These are phyloP conservation scores for Paralagenidium karlingii DNA, from an alignment of 352 stramenopile genomes.

Conservation along the genomic window DNA sequence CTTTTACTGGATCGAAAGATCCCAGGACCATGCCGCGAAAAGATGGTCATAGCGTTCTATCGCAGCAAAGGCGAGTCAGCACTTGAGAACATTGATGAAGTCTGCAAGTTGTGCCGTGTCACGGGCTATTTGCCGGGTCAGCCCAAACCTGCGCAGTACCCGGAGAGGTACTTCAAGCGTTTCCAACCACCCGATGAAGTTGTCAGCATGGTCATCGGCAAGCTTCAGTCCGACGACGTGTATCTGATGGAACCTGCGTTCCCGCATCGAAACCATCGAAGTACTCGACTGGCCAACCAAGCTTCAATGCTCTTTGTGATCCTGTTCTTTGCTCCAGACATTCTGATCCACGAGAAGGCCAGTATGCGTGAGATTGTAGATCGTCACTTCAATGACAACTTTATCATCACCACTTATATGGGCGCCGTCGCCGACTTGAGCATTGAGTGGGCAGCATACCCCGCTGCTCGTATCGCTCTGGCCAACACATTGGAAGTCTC, in stretches of 20 bases:
- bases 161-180: slow-evolving; percentile 79
- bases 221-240: slow-evolving; percentile 90
- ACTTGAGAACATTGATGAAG: slow-evolving; percentile 85
- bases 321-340: slow-evolving; percentile 88
- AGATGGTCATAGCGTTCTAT: slow-evolving; percentile 86
- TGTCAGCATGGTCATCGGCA: slow-evolving; percentile 88
- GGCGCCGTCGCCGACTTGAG: slow-evolving; percentile 87
- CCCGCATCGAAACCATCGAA: slow-evolving; percentile 87
- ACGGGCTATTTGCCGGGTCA: slow-evolving; percentile 81
- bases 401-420: slow-evolving; percentile 93
- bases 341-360: slow-evolving; percentile 84
- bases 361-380: slow-evolving; percentile 93
- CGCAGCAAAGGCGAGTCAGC: slow-evolving; percentile 81
- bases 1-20: slow-evolving; percentile 90
- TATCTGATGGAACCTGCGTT: slow-evolving; percentile 89
- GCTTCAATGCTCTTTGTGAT: slow-evolving; percentile 94
- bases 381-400: slow-evolving; percentile 95
- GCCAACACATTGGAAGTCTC: slow-evolving; percentile 78
- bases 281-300: slow-evolving; percentile 81
- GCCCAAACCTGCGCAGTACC: slow-evolving; percentile 78
- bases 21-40: slow-evolving; percentile 78
- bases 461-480: slow-evolving; percentile 80
- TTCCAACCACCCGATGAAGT: slow-evolving; percentile 82
- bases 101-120: slow-evolving; percentile 84
- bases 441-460: slow-evolving; percentile 87